These are phyloP conservation scores for Dioscorea zingiberensis DNA, from an alignment of 106 monocot species.

Conservation along the genomic window DNA sequence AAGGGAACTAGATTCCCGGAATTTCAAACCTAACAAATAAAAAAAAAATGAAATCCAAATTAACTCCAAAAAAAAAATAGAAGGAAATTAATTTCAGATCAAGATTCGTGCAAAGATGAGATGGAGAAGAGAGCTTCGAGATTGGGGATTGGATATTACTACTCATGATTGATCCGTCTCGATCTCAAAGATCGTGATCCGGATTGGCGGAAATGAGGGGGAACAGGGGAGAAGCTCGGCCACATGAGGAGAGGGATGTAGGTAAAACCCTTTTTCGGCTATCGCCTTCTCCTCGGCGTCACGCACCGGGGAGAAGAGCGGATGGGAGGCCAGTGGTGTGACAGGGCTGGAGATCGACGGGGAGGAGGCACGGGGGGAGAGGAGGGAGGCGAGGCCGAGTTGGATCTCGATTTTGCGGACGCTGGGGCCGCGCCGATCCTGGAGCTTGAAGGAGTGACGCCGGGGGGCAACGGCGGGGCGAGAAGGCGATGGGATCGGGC, in stretches of 20 bases:
- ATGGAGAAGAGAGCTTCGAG: too few species aligned
- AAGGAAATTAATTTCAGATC: too few species aligned
- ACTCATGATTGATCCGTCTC: too few species aligned
- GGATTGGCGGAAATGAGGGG: slow-evolving; percentile 19
- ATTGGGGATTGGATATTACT: too few species aligned
- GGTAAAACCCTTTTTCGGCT: slow-evolving; percentile 36
- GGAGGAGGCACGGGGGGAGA: slow-evolving; percentile 7
- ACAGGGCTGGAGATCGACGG: slow-evolving; percentile 26
- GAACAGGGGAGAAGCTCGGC: slow-evolving; percentile 37
- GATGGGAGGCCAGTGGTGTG: slow-evolving; percentile 16
- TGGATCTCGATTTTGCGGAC: slow-evolving; percentile 26
- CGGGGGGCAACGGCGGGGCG: slow-evolving; percentile 19
- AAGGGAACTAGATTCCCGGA: too few species aligned
- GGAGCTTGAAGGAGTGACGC: slow-evolving; percentile 35
- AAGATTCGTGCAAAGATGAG: too few species aligned
- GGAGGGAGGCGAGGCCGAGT: slow-evolving; percentile 25
- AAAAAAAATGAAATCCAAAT: too few species aligned
- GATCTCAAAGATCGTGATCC: too few species aligned
- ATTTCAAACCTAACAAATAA: too few species aligned
- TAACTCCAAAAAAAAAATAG: too few species aligned
- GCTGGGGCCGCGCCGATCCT: slow-evolving; percentile 25
- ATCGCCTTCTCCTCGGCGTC: slow-evolving; percentile 27
- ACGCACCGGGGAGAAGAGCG: slow-evolving; percentile 25
- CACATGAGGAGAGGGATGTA: slow-evolving; percentile 33
- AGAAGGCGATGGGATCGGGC: not conserved